Evolutionary conservation across 2,329 filamentous ascomycete genomes (phyloP).

Genomic region (Claviceps fusiformis): DNA sequence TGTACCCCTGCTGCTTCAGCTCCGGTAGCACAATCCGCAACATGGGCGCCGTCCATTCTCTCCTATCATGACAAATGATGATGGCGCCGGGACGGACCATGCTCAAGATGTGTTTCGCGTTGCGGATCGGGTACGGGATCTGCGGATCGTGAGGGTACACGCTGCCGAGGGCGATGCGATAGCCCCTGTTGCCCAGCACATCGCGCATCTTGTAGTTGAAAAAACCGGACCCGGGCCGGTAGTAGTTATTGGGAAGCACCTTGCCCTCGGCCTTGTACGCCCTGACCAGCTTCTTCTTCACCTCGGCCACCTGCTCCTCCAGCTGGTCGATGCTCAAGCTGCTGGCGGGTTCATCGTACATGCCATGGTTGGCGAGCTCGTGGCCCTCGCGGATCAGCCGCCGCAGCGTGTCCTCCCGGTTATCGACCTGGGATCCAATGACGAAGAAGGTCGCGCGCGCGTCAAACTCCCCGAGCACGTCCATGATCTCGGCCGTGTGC

Average conservation of each 20-base stretch:
- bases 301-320: conserved; percentile 45
- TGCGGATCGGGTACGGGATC: conserved; percentile 53
- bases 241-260: conserved; percentile 48
- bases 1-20: conserved; percentile 55
- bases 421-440: conserved; percentile 62
- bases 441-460: conserved; percentile 79
- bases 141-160: conserved; percentile 91
- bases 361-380: conserved; percentile 77
- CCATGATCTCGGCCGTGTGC: conserved; percentile 56
- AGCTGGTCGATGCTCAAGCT: conserved; percentile 47
- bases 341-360: conserved; percentile 69
- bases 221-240: conserved; percentile 73
- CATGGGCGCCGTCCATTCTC: conserved; percentile 76
- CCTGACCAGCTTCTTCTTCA: conserved; percentile 44
- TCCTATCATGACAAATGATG: conserved; percentile 74
- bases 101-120: conserved; percentile 67
- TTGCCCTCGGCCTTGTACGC: conserved; percentile 38
- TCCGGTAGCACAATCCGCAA: conserved; percentile 58
- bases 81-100: conserved; percentile 66
- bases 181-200: conserved; percentile 46
- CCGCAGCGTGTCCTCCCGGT: conserved; percentile 38
- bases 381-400: conserved; percentile 48
- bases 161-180: conserved; percentile 63
- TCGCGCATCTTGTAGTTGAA: conserved; percentile 60
- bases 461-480: conserved; percentile 49